phyloP scores from a whole-genome alignment of 2,329 filamentous ascomycete species.

The Fusarium bactridioides region DNA sequence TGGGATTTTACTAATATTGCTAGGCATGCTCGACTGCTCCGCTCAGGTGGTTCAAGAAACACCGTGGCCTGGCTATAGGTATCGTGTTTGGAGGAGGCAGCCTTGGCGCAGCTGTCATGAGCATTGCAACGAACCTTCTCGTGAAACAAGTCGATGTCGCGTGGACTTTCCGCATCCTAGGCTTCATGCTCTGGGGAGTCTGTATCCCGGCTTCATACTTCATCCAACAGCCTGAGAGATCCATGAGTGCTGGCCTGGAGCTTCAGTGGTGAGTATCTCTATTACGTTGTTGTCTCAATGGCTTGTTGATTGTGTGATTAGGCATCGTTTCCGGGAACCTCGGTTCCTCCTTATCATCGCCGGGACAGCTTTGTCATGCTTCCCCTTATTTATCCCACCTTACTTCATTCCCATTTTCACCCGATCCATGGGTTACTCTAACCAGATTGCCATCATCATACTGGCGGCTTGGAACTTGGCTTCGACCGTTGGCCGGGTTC shows the following conservation, averaged over 20 bases:
- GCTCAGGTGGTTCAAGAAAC: constrained; percentile 39
- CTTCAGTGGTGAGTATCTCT: constrained; percentile 37
- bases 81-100: constrained; percentile 44
- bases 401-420: constrained; percentile 41
- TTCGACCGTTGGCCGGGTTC: constrained; percentile 39
- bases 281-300: rapidly evolving
- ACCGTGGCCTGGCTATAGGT: constrained; percentile 41
- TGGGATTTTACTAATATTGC: rapidly evolving
- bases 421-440: constrained; percentile 37
- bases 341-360: constrained; percentile 38
- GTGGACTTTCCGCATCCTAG: constrained; percentile 42
- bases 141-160: constrained; percentile 35
- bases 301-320: not conserved
- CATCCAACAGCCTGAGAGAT: constrained; percentile 29
- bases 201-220: constrained; percentile 43
- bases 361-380: constrained; percentile 40
- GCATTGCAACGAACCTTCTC: constrained; percentile 38
- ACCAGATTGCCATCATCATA: constrained; percentile 34
- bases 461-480: constrained; percentile 44
- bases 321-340: constrained; percentile 40
- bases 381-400: constrained; percentile 38
- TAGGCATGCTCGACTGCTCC: constrained; percentile 38
- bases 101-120: constrained; percentile 42
- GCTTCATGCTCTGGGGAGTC: constrained; percentile 41
- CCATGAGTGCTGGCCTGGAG: constrained; percentile 7